Conservation (phyloP, 176 grass and related monocot genomes). For the Pontederia paniculata region DNA sequence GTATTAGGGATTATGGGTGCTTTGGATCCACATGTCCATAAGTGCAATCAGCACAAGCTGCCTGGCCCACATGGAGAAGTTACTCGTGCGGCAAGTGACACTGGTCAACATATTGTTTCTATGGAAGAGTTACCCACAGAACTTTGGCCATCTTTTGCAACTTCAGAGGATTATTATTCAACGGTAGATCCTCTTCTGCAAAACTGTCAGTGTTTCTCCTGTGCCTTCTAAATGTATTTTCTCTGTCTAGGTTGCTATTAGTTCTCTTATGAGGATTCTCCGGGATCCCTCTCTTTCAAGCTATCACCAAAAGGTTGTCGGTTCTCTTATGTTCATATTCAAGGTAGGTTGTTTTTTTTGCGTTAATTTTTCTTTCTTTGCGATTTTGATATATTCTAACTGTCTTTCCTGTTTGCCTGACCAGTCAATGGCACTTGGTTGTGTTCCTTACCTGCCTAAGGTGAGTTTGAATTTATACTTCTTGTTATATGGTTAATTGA, state of each 20-base stretch:
- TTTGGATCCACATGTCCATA: constrained; percentile 85
- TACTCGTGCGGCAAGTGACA: constrained; percentile 50
- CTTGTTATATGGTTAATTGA: not conserved
- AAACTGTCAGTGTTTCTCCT: constrained; percentile 8
- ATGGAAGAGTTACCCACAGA: constrained; percentile 94
- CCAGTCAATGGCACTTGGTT: constrained; percentile 98
- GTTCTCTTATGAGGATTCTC: constrained; percentile 93
- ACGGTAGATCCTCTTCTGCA: constrained; percentile 44
- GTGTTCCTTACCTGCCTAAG: constrained; percentile 95
- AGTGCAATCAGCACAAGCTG: constrained; percentile 84
- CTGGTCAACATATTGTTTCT: constrained; percentile 88
- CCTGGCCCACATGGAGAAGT: constrained; percentile 70
- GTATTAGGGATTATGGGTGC: constrained; percentile 99
- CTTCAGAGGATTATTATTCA: constrained; percentile 97
- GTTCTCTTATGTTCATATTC: constrained; percentile 91
- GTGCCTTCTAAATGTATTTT: constrained; percentile 19
- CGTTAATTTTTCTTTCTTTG: constrained; percentile 7
- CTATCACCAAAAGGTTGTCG: constrained; percentile 96
- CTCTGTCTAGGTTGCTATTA: constrained; percentile 76
- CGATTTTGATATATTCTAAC: constrained; percentile 21
- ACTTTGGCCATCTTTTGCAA: constrained; percentile 87
- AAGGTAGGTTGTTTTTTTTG: constrained; percentile 55
- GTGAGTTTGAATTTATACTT: constrained; percentile 40
- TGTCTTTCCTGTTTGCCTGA: constrained; percentile 29
- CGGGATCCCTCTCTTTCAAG: constrained; percentile 95